Percentiles rank a stretch among this genome's conserved stretches.
Conservation (phyloP, 495 filamentous ascomycete species). For the Bathelium albidoporum region DNA sequence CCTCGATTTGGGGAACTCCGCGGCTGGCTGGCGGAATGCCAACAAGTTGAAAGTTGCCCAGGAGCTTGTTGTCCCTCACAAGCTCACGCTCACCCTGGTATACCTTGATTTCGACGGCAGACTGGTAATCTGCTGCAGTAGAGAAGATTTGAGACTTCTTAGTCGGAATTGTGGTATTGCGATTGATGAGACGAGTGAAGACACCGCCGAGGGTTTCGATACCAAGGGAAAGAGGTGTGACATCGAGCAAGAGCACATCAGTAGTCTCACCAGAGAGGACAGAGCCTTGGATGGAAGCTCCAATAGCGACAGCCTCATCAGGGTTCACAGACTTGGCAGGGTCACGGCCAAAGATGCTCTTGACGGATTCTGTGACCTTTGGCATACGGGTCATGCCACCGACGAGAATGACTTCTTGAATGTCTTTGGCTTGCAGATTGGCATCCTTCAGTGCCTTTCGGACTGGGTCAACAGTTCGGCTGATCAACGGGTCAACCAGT, state of each 20-base stretch:
- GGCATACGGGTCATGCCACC: conserved; percentile 99
- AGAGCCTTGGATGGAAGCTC: conserved; percentile 95
- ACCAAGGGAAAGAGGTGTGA: conserved; percentile 95
- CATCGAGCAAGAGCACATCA: conserved; percentile 90
- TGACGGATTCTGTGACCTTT: conserved; percentile 95
- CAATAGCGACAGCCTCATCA: conserved; percentile 97
- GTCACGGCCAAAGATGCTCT: conserved; percentile 94
- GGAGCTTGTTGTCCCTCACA: conserved; percentile 96
- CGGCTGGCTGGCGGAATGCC: conserved; percentile 96
- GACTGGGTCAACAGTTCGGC: conserved; percentile 78
- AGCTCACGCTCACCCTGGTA: conserved; percentile 99
- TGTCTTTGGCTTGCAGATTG: conserved; percentile 83
- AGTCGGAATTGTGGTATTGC: conserved; percentile 98
- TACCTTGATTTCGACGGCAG: conserved; percentile 99
- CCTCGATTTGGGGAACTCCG: conserved; percentile 95
- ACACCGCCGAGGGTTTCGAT: conserved; percentile 99
- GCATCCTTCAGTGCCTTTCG: conserved; percentile 98
- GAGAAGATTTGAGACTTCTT: conserved; percentile 99
- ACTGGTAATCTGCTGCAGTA: conserved; percentile 98
- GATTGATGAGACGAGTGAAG: conserved; percentile 98
- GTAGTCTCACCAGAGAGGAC: conserved; percentile 95
- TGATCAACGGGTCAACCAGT: conserved; percentile 86
- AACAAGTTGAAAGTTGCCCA: conserved; percentile 99
- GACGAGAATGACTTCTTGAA: conserved; percentile 97
- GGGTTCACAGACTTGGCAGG: conserved; percentile 99